Evolutionary conservation across 441 rosid genomes (phyloP).

Genomic region (Gossypium trilobum): DNA sequence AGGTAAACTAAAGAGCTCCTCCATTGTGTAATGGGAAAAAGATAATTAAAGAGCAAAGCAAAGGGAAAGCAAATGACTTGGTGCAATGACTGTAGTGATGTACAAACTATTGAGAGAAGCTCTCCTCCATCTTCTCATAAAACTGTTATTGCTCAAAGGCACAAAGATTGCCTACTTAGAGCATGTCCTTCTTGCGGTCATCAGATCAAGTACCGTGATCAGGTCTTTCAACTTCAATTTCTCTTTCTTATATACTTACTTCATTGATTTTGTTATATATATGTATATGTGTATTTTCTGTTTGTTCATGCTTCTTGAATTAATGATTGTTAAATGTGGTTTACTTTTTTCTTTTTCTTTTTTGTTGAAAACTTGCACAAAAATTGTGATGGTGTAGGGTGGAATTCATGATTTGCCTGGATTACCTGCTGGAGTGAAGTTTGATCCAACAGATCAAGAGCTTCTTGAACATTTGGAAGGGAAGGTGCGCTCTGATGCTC

Average conservation of each 20-base stretch:
- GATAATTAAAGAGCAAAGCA: conserved; percentile 28
- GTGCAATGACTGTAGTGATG: conserved; percentile 70
- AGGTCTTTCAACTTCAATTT: conserved; percentile 28
- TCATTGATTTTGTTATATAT: background rate
- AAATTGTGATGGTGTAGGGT: conserved; percentile 23
- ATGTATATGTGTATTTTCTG: background rate
- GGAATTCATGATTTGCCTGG: conserved; percentile 55
- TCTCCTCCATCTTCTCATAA: conserved; percentile 29
- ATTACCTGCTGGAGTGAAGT: conserved; percentile 60
- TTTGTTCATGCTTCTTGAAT: background rate
- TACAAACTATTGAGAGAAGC: conserved; percentile 39
- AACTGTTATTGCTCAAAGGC: conserved; percentile 24
- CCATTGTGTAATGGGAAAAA: conserved; percentile 26
- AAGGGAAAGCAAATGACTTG: conserved; percentile 47
- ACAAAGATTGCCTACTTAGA: conserved; percentile 28
- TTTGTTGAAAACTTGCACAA: background rate
- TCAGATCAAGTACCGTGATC: conserved; percentile 51
- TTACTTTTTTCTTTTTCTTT: background rate
- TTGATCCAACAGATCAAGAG: conserved; percentile 68
- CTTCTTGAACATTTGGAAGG: conserved; percentile 55
- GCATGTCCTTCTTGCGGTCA: conserved; percentile 87
- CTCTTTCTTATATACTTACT: background rate
- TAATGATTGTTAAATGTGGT: background rate
- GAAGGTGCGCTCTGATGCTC: conserved; percentile 40
- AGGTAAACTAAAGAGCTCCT: conserved; percentile 11